A percentile compares a stretch with the other conserved stretches of the same genome.
Evolutionary conservation across 768 basidiomycete genomes (phyloP).

Genomic region (Boletus reticuloceps): DNA sequence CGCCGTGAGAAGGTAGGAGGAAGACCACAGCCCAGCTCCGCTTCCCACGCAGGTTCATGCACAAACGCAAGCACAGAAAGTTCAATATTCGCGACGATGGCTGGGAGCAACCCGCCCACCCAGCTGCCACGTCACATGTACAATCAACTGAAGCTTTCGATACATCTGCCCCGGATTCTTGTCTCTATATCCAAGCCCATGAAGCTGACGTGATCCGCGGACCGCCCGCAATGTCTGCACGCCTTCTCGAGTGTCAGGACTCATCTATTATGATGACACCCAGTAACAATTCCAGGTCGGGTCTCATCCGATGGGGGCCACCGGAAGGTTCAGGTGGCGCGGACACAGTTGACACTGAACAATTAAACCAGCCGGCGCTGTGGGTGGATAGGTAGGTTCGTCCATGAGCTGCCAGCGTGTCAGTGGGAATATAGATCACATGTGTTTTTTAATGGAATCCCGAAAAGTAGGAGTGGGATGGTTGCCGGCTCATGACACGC

Average conservation of each 20-base stretch:
- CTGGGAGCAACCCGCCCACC: neutral
- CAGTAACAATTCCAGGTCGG: slow-evolving; percentile 24
- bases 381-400: slow-evolving; percentile 85
- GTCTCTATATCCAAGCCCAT: slow-evolving; percentile 62
- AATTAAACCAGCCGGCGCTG: slow-evolving; percentile 24
- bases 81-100: slow-evolving; percentile 3
- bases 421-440: slow-evolving; percentile 7
- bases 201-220: slow-evolving; percentile 73
- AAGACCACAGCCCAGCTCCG: neutral
- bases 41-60: slow-evolving; percentile 7
- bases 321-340: slow-evolving; percentile 7
- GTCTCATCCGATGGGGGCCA: slow-evolving; percentile 35
- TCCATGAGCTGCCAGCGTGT: slow-evolving; percentile 16
- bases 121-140: neutral
- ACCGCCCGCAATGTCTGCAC: slow-evolving; percentile 38
- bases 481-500: slow-evolving; percentile 4
- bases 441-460: neutral
- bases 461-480: slow-evolving; percentile 10
- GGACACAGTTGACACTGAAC: neutral
- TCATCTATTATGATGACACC: neutral
- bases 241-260: slow-evolving; percentile 32
- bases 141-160: slow-evolving; percentile 7
- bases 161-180: slow-evolving; percentile 18
- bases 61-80: slow-evolving; percentile 27
- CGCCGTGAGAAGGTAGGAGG: no score